Conservation (phyloP, 2,329 filamentous ascomycete species). For the Periconia digitata region DNA sequence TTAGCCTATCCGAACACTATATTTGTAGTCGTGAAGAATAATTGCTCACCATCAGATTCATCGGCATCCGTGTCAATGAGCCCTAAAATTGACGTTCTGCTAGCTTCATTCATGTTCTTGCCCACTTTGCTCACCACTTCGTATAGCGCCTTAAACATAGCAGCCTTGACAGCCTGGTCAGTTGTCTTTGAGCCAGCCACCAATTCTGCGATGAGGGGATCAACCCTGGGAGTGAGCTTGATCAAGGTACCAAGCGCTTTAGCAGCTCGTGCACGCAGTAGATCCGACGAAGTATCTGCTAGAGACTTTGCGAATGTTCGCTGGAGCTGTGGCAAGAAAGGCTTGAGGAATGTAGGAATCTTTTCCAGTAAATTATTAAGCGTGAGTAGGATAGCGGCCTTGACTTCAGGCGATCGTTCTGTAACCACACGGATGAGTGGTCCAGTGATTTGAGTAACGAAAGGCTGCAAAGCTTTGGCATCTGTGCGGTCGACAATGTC, state of each 20-base stretch:
- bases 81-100: slow-evolving; percentile 79
- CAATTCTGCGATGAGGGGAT: slow-evolving; percentile 88
- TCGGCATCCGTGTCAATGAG: slow-evolving; percentile 85
- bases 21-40: not conserved
- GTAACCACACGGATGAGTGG: slow-evolving; percentile 97
- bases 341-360: slow-evolving; percentile 92
- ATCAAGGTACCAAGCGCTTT: slow-evolving; percentile 94
- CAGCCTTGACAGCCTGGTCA: slow-evolving; percentile 83
- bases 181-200: slow-evolving; percentile 93
- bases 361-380: slow-evolving; percentile 95
- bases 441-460: slow-evolving; percentile 96
- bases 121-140: slow-evolving; percentile 96
- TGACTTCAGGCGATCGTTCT: slow-evolving; percentile 93
- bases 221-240: slow-evolving; percentile 90
- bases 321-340: slow-evolving; percentile 94
- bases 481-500: slow-evolving; percentile 94
- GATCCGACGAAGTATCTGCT: slow-evolving; percentile 88
- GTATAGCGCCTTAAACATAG: slow-evolving; percentile 95
- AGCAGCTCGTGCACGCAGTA: slow-evolving; percentile 82
- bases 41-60: slow-evolving; percentile 64
- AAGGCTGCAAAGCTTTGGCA: slow-evolving; percentile 84
- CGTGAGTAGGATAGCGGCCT: slow-evolving; percentile 88
- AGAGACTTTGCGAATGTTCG: slow-evolving; percentile 95
- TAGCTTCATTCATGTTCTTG: slow-evolving; percentile 89
- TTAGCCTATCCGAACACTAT: slow-evolving; percentile 16